phyloP scores from a whole-genome alignment of 495 filamentous ascomycete species.

The Elaphomyces granulatus region DNA sequence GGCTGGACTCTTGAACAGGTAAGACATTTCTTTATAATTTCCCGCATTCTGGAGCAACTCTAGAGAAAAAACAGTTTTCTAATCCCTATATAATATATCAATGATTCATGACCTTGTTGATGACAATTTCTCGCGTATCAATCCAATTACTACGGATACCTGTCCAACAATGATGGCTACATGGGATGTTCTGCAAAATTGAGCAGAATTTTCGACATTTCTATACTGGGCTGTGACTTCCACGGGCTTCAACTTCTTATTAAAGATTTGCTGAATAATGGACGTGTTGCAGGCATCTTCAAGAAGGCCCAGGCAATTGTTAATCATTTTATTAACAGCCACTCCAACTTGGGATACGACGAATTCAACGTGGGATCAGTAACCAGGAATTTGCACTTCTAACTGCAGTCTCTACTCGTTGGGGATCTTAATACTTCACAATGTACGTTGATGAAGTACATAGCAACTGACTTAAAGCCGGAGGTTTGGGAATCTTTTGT shows the following conservation, averaged over 20 bases:
- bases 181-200: background rate
- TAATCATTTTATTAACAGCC: background rate
- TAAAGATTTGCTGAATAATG: background rate
- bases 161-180: no score
- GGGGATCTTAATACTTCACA: background rate
- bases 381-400: background rate
- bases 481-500: no score
- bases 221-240: background rate
- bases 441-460: no score
- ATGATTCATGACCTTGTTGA: background rate
- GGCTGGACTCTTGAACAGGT: background rate
- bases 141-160: background rate
- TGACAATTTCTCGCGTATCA: background rate
- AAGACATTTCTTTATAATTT: background rate
- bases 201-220: background rate
- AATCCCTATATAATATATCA: background rate
- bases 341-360: background rate
- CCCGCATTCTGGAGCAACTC: no score
- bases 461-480: no score
- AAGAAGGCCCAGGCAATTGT: background rate
- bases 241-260: background rate
- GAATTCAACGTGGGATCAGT: background rate
- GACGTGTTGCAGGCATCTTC: background rate
- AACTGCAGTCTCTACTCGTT: background rate
- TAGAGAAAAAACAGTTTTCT: background rate